Conservation (phyloP, 106 monocot genomes). For the Iris macrosiphon region DNA sequence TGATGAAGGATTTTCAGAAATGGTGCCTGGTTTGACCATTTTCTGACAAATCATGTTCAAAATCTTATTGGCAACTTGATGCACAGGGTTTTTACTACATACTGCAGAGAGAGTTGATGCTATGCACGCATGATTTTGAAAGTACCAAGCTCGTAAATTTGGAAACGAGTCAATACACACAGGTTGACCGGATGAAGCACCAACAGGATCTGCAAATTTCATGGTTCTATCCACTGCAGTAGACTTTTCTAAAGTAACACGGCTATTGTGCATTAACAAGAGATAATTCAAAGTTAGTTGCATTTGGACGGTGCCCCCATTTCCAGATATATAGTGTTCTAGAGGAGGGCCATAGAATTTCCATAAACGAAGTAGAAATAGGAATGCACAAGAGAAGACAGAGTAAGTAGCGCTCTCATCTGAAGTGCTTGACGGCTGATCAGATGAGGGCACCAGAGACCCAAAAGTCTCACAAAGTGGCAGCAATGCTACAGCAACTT, state of each 20-base stretch:
- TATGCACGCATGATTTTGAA: slow-evolving; percentile 81
- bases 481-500: slow-evolving; percentile 81
- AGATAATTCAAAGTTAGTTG: slow-evolving; percentile 75
- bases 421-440: slow-evolving; percentile 22
- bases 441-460: slow-evolving; percentile 47
- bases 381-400: slow-evolving; percentile 88
- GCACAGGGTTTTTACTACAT: slow-evolving; percentile 40
- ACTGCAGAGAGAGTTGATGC: slow-evolving; percentile 65
- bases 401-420: slow-evolving; percentile 61
- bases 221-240: slow-evolving; percentile 9
- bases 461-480: slow-evolving; percentile 94
- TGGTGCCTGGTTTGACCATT: slow-evolving; percentile 48
- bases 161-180: slow-evolving; percentile 82
- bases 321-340: slow-evolving; percentile 43
- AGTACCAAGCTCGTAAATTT: slow-evolving; percentile 69
- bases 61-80: slow-evolving; percentile 72
- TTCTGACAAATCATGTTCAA: slow-evolving; percentile 68
- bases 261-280: slow-evolving; percentile 49
- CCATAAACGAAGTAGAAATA: slow-evolving; percentile 81
- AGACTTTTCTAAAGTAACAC: slow-evolving; percentile 18
- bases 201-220: slow-evolving; percentile 6
- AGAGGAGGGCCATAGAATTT: slow-evolving; percentile 81
- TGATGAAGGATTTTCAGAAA: slow-evolving; percentile 29
- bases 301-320: slow-evolving; percentile 33
- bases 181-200: slow-evolving; percentile 20